Percentiles rank a stretch among this genome's conserved stretches.
These are phyloP conservation scores for Sanghuangporus sanghuang DNA, from an alignment of 1,284 basidiomycete species.

Conservation along the genomic window DNA sequence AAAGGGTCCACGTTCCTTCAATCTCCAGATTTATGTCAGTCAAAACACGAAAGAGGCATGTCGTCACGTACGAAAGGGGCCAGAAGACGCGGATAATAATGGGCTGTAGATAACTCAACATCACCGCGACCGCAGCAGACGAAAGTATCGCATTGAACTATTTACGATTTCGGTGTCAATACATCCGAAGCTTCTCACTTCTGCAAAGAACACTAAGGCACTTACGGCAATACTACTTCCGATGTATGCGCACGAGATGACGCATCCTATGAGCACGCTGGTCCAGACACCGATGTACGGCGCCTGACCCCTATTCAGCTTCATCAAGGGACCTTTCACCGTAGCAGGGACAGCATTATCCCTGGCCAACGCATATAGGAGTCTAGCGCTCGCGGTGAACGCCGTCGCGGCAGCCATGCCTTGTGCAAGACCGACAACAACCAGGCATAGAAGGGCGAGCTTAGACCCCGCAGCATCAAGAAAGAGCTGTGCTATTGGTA, in stretches of 20 bases:
- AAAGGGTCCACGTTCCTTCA: slow-evolving; percentile 48
- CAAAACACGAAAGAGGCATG: background rate
- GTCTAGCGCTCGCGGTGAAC: slow-evolving; percentile 51
- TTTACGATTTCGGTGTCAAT: background rate
- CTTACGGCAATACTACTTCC: slow-evolving; percentile 47
- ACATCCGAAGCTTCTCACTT: background rate
- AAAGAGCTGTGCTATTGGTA: slow-evolving; percentile 56
- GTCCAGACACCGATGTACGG: slow-evolving; percentile 54
- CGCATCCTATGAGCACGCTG: slow-evolving; percentile 47
- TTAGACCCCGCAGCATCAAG: slow-evolving; percentile 47
- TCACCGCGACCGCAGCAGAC: slow-evolving; percentile 52
- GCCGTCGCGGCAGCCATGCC: slow-evolving; percentile 56
- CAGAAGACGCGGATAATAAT: slow-evolving; percentile 56
- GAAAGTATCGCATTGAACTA: slow-evolving; percentile 54
- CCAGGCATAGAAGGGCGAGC: slow-evolving; percentile 47
- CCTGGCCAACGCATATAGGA: slow-evolving; percentile 53
- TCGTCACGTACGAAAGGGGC: slow-evolving; percentile 40
- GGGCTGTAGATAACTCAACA: slow-evolving; percentile 55
- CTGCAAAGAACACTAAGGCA: slow-evolving; percentile 20
- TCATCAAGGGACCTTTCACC: slow-evolving; percentile 40
- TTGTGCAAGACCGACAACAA: slow-evolving; percentile 46
- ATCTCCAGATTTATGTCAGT: slow-evolving; percentile 25
- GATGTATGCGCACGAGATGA: slow-evolving; percentile 55
- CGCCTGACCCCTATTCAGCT: slow-evolving; percentile 48
- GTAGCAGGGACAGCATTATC: slow-evolving; percentile 43